Conservation (phyloP, 2,329 filamentous ascomycete species). For the Xylaria sp. region DNA sequence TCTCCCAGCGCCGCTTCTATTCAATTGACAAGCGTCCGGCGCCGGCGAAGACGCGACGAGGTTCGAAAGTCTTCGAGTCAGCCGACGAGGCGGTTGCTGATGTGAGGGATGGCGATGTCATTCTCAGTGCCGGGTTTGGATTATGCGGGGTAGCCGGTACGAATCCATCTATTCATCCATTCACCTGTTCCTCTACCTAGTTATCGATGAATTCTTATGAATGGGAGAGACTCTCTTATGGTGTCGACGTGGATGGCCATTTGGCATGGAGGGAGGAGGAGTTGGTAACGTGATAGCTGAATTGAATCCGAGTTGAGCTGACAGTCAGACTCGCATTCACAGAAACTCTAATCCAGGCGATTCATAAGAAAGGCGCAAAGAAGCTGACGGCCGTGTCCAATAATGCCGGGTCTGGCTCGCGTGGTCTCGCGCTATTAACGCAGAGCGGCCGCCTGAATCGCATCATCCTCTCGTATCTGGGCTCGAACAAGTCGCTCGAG, state of each 20-base stretch:
- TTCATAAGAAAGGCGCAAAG: slow-evolving; percentile 69
- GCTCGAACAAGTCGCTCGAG: slow-evolving; percentile 81
- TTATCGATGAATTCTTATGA: not conserved
- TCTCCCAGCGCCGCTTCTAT: slow-evolving; percentile 26
- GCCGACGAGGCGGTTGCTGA: slow-evolving; percentile 78
- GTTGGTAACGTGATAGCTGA: not conserved
- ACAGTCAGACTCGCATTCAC: slow-evolving; percentile 29
- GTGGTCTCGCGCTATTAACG: slow-evolving; percentile 75
- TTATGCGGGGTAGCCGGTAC: slow-evolving; percentile 78
- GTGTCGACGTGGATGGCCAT: not conserved
- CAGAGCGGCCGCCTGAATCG: slow-evolving; percentile 76
- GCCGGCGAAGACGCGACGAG: slow-evolving; percentile 44
- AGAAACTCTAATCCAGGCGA: slow-evolving; percentile 78
- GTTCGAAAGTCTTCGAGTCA: slow-evolving; percentile 62
- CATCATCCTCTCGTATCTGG: slow-evolving; percentile 80
- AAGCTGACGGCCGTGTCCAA: slow-evolving; percentile 82
- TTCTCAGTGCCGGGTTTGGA: slow-evolving; percentile 85
- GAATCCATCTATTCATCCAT: slow-evolving; percentile 31
- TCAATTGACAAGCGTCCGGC: slow-evolving; percentile 31
- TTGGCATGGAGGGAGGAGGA: not conserved
- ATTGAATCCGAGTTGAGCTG: not conserved
- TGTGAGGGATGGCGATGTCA: slow-evolving; percentile 74
- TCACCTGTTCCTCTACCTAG: not conserved
- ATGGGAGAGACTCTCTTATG: not conserved
- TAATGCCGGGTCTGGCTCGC: slow-evolving; percentile 78